Percentiles rank a stretch among this genome's conserved stretches.
These are phyloP conservation scores for Capronia americana DNA, from an alignment of 2,329 filamentous ascomycete species.

Conservation along the genomic window DNA sequence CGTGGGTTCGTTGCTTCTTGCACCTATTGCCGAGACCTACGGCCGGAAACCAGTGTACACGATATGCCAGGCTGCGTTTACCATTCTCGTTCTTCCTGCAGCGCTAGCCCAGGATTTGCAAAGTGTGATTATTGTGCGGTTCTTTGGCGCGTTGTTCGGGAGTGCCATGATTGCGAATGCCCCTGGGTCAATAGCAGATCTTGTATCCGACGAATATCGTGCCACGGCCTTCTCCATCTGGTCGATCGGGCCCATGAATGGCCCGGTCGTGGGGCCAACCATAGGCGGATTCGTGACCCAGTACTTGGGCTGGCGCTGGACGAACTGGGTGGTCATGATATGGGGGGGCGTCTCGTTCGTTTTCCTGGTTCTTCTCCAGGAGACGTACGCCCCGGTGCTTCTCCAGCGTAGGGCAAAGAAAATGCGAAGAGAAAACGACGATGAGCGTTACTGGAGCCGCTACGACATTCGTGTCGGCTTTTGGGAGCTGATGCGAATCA, in stretches of 20 bases:
- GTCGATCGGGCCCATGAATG: constrained; percentile 84
- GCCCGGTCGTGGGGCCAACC: constrained; percentile 69
- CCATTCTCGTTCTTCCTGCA: constrained; percentile 73
- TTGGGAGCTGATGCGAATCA: constrained; percentile 72
- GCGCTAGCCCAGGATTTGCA: constrained; percentile 71
- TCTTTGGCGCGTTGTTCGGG: constrained; percentile 76
- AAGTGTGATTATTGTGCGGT: constrained; percentile 73
- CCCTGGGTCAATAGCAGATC: constrained; percentile 82
- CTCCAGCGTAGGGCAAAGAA: constrained; percentile 70
- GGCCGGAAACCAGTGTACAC: constrained; percentile 67
- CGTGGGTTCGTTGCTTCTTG: constrained; percentile 72
- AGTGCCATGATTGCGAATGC: constrained; percentile 83
- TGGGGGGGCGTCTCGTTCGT: constrained; percentile 67
- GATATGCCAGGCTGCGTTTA: constrained; percentile 68
- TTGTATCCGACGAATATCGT: constrained; percentile 79
- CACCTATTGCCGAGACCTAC: constrained; percentile 65
- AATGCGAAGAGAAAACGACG: constrained; percentile 70
- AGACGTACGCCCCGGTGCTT: constrained; percentile 78
- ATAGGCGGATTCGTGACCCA: constrained; percentile 79
- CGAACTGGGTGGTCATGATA: constrained; percentile 80
- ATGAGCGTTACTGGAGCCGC: constrained; percentile 76
- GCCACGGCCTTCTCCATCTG: constrained; percentile 85
- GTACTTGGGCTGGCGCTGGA: constrained; percentile 83
- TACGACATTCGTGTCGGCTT: constrained; percentile 76
- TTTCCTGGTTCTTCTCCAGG: constrained; percentile 66